Conservation (phyloP, 305 asterid species). For the Solanum aculeatissimum region DNA sequence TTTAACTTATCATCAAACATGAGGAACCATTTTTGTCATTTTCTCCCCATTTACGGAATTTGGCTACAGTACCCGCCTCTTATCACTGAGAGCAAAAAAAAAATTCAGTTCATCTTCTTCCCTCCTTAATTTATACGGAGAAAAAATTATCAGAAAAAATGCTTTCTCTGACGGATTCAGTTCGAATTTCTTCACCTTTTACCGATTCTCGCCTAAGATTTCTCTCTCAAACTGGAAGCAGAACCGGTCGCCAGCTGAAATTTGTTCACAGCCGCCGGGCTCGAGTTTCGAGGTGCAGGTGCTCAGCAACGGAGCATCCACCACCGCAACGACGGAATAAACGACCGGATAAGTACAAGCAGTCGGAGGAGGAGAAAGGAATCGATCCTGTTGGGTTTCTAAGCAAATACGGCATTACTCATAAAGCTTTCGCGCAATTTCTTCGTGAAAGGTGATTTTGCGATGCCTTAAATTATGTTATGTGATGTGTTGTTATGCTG, state of each 20-base stretch:
- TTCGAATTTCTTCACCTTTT: constrained; percentile 12
- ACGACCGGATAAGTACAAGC: constrained; percentile 20
- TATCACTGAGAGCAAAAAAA: constrained; percentile 8
- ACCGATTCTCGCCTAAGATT: neutral
- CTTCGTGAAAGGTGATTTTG: constrained; percentile 74
- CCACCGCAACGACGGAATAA: constrained; percentile 18
- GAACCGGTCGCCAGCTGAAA: neutral
- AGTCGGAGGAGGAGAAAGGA: constrained; percentile 26
- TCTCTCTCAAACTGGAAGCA: neutral
- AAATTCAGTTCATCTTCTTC: neutral
- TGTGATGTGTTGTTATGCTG: neutral
- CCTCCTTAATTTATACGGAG: neutral
- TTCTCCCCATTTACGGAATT: neutral
- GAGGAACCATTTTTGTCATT: neutral
- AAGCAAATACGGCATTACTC: constrained; percentile 48
- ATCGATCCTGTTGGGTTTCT: constrained; percentile 85
- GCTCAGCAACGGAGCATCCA: constrained; percentile 41
- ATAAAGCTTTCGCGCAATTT: constrained; percentile 67
- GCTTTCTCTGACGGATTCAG: constrained; percentile 22
- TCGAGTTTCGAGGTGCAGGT: constrained; percentile 25
- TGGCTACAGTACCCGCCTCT: constrained; percentile 17
- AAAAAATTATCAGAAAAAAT: neutral
- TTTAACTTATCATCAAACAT: neutral
- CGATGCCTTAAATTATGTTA: neutral
- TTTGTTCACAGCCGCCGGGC: neutral